Base-by-base conservation (phyloP, 306 rosid genomes). In the Cicer judaicum region DNA sequence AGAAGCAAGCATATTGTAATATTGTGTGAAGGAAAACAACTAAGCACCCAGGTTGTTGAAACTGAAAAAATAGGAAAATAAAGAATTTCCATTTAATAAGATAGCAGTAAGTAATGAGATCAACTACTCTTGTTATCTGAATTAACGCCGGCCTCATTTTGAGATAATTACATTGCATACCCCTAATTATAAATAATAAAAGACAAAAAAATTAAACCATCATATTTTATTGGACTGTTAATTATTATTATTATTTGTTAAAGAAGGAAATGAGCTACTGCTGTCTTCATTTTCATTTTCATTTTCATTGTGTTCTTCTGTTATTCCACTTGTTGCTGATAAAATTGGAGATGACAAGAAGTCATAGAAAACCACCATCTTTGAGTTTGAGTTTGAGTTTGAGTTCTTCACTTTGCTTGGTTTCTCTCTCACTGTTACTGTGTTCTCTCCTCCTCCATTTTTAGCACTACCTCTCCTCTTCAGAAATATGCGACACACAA, bases 401-500 rank as follows among this genome's bases (percentile, higher is more conserved):
- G 24, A 15, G 4, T 42, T 9, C 2, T 60, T 13, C 10, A 12
- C 64, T 9, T 59, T 19, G 2, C 1, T 6, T 10, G 68, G 10
- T 36, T n/a, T 60, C 44, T 34, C 7, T 54, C 29, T 7, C 11
- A 10, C 11, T 3, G 12, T n/a, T 6, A 6, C 43, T 0, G 5
- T 12, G 75, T 74, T 3, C 36, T 29, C 36, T 29, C 36, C 36
- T 29, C 5, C 89, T 19, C 83, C 87, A 36, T 47, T 83, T 61
- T 84, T 86, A 42, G 77, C 68, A 42, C 83, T 68, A 36, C 76
- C 84, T 69, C 99, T 92, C 70, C 81, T 92, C 93, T 94, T 94
- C 70, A 90, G 78, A 81, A 94, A 94, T 85, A 94, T 87, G 50
- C 99, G 97, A 79, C 99, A 92, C 0, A 94, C 86, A 40, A 94